Conservation (phyloP, 1,139 yeast genomes). For the Sugiyamaella paludigena region DNA sequence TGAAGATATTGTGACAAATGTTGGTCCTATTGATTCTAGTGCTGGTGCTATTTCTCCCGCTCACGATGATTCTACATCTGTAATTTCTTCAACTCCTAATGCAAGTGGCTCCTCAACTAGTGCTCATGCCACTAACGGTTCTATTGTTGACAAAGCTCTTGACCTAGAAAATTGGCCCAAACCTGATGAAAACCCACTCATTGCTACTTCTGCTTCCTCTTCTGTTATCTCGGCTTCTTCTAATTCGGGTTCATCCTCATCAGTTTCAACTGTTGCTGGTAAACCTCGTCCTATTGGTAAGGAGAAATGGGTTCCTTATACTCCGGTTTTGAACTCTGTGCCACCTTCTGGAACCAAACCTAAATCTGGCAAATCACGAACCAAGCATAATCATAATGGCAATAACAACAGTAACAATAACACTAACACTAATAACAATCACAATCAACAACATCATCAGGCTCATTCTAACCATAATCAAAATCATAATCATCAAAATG, state of each 20-base stretch:
- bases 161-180: conserved; percentile 62
- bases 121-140: conserved; percentile 22
- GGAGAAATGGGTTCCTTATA: conserved; percentile 88
- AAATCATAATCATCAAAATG: conserved; percentile 11
- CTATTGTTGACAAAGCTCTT: conserved; percentile 20
- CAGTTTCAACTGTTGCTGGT: conserved; percentile 39
- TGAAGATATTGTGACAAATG: background rate
- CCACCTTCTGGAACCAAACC: conserved; percentile 25
- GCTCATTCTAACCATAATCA: conserved; percentile 19
- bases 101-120: conserved; percentile 7
- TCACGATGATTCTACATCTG: conserved; percentile 20
- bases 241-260: conserved; percentile 25
- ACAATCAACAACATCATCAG: conserved; percentile 17
- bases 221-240: conserved; percentile 35
- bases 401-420: conserved; percentile 7
- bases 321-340: conserved; percentile 57
- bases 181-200: conserved; percentile 37
- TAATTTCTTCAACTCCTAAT: conserved; percentile 13
- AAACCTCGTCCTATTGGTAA: conserved; percentile 45
- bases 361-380: conserved; percentile 14
- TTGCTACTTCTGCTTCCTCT: conserved; percentile 17
- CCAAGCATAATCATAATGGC: conserved; percentile 15
- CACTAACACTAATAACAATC: conserved; percentile 19
- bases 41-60: conserved; percentile 18
- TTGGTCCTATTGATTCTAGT: conserved; percentile 16